Evolutionary conservation across 352 stramenopile species (phyloP).

Genomic region (Globisporangium middletonii): DNA sequence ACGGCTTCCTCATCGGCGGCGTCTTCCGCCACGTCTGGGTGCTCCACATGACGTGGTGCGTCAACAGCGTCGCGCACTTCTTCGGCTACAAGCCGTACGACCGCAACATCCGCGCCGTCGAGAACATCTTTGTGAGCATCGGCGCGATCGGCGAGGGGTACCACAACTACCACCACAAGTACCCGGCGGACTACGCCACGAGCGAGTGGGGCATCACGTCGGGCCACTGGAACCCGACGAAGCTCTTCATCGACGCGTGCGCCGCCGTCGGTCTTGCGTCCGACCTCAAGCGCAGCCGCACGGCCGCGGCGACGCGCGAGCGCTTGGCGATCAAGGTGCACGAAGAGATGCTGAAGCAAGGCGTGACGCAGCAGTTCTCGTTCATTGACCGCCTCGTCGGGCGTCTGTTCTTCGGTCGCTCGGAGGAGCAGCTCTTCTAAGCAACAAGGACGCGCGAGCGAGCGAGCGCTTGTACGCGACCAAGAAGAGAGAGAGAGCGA

Average conservation of each 20-base stretch:
- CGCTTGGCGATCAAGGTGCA: slow-evolving; percentile 57
- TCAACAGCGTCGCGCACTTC: slow-evolving; percentile 98
- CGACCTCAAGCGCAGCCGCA: slow-evolving; percentile 93
- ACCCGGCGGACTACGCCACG: slow-evolving; percentile 97
- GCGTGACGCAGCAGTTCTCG: slow-evolving; percentile 39
- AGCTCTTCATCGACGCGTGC: slow-evolving; percentile 95
- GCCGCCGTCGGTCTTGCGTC: slow-evolving; percentile 91
- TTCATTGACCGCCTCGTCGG: slow-evolving; percentile 51
- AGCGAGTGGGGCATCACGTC: slow-evolving; percentile 95
- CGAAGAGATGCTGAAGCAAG: slow-evolving; percentile 50
- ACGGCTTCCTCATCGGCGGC: slow-evolving; percentile 95
- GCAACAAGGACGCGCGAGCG: not conserved
- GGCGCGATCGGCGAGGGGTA: slow-evolving; percentile 96
- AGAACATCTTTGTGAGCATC: slow-evolving; percentile 96
- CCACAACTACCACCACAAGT: slow-evolving; percentile 98
- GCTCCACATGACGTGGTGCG: slow-evolving; percentile 98
- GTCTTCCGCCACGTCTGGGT: slow-evolving; percentile 94
- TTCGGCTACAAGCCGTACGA: slow-evolving; percentile 99
- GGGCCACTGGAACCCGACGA: slow-evolving; percentile 97
- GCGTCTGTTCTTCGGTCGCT: slow-evolving; percentile 76
- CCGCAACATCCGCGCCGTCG: slow-evolving; percentile 89
- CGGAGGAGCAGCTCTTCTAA: slow-evolving; percentile 76
- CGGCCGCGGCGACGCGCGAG: slow-evolving; percentile 60
- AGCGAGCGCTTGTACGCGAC: too few species aligned
- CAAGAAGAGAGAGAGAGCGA: too few species aligned